Conservation (phyloP, 1,284 basidiomycete genomes). For the Trichosporon sp. region DNA sequence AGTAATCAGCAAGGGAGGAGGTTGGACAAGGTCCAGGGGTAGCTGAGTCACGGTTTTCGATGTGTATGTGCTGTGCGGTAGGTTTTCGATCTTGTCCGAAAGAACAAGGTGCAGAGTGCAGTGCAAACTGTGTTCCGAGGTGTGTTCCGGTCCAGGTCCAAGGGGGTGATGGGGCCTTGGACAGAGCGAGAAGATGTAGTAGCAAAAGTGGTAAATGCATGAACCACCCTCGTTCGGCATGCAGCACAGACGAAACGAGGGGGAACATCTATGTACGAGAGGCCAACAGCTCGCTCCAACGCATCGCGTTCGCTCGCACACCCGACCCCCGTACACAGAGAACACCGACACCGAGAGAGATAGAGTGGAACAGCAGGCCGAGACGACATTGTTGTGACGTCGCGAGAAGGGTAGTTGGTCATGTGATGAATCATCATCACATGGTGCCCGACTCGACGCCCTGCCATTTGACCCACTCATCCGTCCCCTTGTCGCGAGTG, state of each 20-base stretch:
- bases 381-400: neutral
- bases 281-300: constrained; percentile 29
- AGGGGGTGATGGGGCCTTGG: neutral
- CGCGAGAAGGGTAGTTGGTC: neutral
- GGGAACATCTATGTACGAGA: constrained; percentile 28
- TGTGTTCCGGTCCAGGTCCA: neutral
- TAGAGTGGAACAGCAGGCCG: neutral
- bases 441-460: constrained; percentile 9
- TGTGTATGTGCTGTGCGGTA: constrained; percentile 1
- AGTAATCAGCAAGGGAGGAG: constrained; percentile 6
- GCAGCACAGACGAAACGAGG: constrained; percentile 4
- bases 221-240: constrained; percentile 4
- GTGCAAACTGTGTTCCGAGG: neutral
- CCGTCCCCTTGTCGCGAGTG: neutral
- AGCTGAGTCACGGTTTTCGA: neutral
- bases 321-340: constrained; percentile 37
- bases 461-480: neutral
- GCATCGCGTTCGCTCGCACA: constrained; percentile 30
- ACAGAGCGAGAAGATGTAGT: neutral
- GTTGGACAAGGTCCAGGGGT: neutral
- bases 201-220: constrained; percentile 9
- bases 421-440: constrained; percentile 4
- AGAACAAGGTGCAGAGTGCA: neutral
- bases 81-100: neutral
- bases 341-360: constrained; percentile 6